These are phyloP conservation scores for Yamadazyma membranifaciens DNA, from an alignment of 1,139 yeast species.

Conservation along the genomic window DNA sequence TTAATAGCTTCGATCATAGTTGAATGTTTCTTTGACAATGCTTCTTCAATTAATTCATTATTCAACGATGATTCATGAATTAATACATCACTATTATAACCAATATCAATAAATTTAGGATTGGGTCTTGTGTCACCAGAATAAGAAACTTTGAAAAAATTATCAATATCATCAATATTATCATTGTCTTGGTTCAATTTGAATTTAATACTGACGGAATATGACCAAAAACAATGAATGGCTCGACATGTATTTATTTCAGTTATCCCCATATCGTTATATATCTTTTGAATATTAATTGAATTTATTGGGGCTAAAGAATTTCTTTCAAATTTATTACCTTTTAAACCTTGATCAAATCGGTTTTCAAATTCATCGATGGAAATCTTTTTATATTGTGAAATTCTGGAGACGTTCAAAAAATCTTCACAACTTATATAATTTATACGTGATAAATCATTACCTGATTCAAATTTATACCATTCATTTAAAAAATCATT, in stretches of 20 bases:
- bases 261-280: slow-evolving; percentile 24
- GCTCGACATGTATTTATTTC: slow-evolving; percentile 67
- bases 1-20: slow-evolving; percentile 85
- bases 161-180: slow-evolving; percentile 19
- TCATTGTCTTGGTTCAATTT: slow-evolving; percentile 23
- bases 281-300: slow-evolving; percentile 21
- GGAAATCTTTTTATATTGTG: slow-evolving; percentile 26
- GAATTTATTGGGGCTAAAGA: slow-evolving; percentile 18
- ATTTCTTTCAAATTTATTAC: slow-evolving; percentile 20
- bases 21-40: slow-evolving; percentile 80
- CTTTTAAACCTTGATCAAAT: slow-evolving; percentile 22
- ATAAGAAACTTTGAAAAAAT: slow-evolving; percentile 69
- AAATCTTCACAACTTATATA: slow-evolving; percentile 73
- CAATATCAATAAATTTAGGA: slow-evolving; percentile 56
- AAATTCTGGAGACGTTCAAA: slow-evolving; percentile 20
- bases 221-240: slow-evolving; percentile 81
- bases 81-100: slow-evolving; percentile 67
- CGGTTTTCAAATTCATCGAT: slow-evolving; percentile 34
- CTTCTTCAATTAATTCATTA: slow-evolving; percentile 77
- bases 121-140: slow-evolving; percentile 97
- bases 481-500: slow-evolving; percentile 69
- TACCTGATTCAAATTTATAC: slow-evolving; percentile 51
- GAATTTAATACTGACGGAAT: slow-evolving; percentile 64
- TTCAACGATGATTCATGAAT: slow-evolving; percentile 94
- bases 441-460: slow-evolving; percentile 43